Percentiles rank a stretch among this genome's conserved stretches.
These are phyloP conservation scores for Boletus pseudopeckii DNA, from an alignment of 768 basidiomycete species.

Conservation along the genomic window DNA sequence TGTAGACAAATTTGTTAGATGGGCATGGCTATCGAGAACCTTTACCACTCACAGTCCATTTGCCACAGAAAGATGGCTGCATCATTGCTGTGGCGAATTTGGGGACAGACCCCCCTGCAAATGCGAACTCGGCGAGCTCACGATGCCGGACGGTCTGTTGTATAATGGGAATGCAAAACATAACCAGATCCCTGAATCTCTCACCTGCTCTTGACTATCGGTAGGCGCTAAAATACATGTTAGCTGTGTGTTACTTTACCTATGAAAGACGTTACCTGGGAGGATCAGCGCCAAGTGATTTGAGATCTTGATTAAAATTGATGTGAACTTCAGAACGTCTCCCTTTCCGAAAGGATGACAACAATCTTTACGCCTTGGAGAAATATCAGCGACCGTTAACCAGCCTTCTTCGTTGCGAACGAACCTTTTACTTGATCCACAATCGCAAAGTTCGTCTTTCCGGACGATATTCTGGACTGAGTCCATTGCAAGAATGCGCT, in stretches of 20 bases:
- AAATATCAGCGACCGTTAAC: conserved; percentile 5
- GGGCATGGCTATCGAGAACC: background rate
- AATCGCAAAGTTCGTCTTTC: conserved; percentile 71
- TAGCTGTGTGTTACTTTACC: background rate
- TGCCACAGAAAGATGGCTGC: conserved; percentile 70
- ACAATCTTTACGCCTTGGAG: conserved; percentile 57
- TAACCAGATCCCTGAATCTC: background rate
- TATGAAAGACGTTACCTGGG: conserved; percentile 49
- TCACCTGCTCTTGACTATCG: conserved; percentile 68
- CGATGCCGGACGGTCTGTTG: conserved; percentile 51
- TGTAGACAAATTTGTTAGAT: conserved; percentile 27
- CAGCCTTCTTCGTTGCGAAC: conserved; percentile 15
- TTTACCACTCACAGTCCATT: conserved; percentile 69
- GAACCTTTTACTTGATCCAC: conserved; percentile 59
- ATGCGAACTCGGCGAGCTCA: conserved; percentile 57
- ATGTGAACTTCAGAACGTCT: conserved; percentile 73
- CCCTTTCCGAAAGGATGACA: conserved; percentile 43
- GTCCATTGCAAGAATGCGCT: conserved; percentile 57
- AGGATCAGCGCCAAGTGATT: conserved; percentile 88
- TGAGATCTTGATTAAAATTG: conserved; percentile 79
- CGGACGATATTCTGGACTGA: conserved; percentile 68
- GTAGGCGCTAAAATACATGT: conserved; percentile 47
- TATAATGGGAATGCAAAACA: background rate
- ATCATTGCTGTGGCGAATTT: conserved; percentile 63
- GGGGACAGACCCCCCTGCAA: conserved; percentile 53